phyloP scores from a whole-genome alignment of 345 rosid genomes.

The Toxicodendron radicans region DNA sequence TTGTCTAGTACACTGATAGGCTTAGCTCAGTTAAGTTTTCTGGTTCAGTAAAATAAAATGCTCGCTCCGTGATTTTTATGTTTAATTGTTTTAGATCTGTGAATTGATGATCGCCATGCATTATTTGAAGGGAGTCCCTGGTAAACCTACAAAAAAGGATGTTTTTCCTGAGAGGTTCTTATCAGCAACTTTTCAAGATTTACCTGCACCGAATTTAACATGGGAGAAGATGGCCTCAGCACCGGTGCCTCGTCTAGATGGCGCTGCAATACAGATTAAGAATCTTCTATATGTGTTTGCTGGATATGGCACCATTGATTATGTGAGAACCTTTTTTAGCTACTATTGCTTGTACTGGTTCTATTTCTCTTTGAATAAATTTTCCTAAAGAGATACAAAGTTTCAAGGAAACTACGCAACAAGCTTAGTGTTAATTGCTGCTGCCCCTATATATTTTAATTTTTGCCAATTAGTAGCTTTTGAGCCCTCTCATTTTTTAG shows the following conservation, averaged over 20 bases:
- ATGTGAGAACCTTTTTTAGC: conserved; percentile 44
- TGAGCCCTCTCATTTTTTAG: background rate
- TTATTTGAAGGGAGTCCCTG: conserved; percentile 34
- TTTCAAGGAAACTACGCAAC: no score
- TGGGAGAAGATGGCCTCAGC: conserved; percentile 92
- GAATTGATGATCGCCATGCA: background rate
- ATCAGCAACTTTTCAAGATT: conserved; percentile 91
- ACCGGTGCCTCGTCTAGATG: conserved; percentile 93
- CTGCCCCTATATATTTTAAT: background rate
- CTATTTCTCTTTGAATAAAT: no score
- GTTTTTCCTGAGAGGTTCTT: conserved; percentile 50
- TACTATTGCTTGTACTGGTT: background rate
- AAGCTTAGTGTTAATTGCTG: background rate
- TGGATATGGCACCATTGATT: conserved; percentile 83
- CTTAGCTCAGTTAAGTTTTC: background rate
- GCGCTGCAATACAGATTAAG: conserved; percentile 86
- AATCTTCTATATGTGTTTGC: conserved; percentile 84
- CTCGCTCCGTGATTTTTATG: background rate
- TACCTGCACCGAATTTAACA: conserved; percentile 68
- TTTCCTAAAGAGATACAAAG: no score
- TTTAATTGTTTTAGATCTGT: conserved; percentile 6
- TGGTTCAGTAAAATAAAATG: background rate
- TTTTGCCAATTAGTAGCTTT: background rate
- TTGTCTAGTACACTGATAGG: background rate
- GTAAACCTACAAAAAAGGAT: conserved; percentile 31